These are phyloP conservation scores for Candida fluviatilis DNA, from an alignment of 805 yeast genomes.

Conservation along the genomic window DNA sequence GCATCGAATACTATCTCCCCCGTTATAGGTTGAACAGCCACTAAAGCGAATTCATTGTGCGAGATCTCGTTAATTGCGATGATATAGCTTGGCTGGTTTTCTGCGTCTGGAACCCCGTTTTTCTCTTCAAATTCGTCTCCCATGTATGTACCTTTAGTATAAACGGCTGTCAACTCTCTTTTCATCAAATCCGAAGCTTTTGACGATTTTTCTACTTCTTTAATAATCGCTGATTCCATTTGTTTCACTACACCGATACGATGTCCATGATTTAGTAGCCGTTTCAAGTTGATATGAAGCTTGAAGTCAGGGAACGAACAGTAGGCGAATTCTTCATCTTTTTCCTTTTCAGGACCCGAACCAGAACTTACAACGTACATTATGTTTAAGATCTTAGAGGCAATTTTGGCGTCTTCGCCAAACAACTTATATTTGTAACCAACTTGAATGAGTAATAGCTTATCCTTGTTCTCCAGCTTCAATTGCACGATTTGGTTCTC, in stretches of 20 bases:
- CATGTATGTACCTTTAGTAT: slow-evolving; percentile 80
- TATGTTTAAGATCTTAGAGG: slow-evolving; percentile 61
- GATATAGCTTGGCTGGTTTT: slow-evolving; percentile 32
- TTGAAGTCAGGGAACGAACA: slow-evolving; percentile 81
- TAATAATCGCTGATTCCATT: slow-evolving; percentile 73
- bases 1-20: slow-evolving; percentile 75
- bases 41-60: slow-evolving; percentile 34
- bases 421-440: slow-evolving; percentile 89
- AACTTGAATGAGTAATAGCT: slow-evolving; percentile 75
- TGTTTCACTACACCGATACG: slow-evolving; percentile 89
- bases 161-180: slow-evolving; percentile 64
- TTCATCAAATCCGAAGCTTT: slow-evolving; percentile 49
- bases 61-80: slow-evolving; percentile 33
- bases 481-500: slow-evolving; percentile 74
- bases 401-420: slow-evolving; percentile 78
- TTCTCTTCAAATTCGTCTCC: slow-evolving; percentile 43
- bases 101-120: slow-evolving; percentile 20
- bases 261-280: slow-evolving; percentile 65
- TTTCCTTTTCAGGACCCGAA: slow-evolving; percentile 48
- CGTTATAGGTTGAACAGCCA: slow-evolving; percentile 66
- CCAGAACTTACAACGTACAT: slow-evolving; percentile 70
- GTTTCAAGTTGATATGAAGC: slow-evolving; percentile 69
- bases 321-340: slow-evolving; percentile 67
- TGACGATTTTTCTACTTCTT: slow-evolving; percentile 46
- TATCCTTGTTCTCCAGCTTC: slow-evolving; percentile 58